Base-by-base conservation (phyloP, 1,139 yeast species). In the Debaryomyces singareniensis region DNA sequence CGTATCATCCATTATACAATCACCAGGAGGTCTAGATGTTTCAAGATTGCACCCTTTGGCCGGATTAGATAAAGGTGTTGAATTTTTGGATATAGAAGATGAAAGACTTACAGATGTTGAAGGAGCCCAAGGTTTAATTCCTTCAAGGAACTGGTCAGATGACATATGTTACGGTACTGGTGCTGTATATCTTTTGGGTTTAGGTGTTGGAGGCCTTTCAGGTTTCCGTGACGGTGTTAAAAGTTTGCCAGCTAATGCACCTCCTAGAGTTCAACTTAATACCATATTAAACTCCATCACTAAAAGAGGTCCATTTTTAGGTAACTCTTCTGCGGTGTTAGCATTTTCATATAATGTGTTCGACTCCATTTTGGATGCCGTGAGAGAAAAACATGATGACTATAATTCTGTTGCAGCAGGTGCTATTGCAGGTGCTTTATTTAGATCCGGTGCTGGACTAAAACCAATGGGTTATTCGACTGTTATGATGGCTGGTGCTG, bases 131-230 rank as follows among this genome's bases (percentile, higher is more conserved):
- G 95, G 96, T 36, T 58, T 91, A 36, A 74, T 91, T 44, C 96
- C 98, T 23, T 83, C 94, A 23, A 81, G 96, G 62, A 95, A 93
- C 48, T 91, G 96, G 95, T 75, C 89, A 11, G 98, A 91, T 55
- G 97, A 91, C 59, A 71, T 91, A 42, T 87, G 96, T 71, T 91
- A 93, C 60, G 98, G 98, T 45, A 84, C 98, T 9, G 98, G 98
- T 56, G 79, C 96, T 9, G 89, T 87, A 29, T 91, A 91, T 55
- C 69, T 91, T 45, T 47, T 82, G 27, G 95, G 91, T 31, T 53
- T 68, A 36, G 89, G 91, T 27, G 39, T 74, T 32, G 98, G 98
- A 57, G 98, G 98, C 37, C 64, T 79, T 11, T 82, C 78, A 50
- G 98, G 98, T 36, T 61, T 87, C 37, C 75, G 76, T 40, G 96